Conservation (phyloP, 805 yeast species). For the Kuraishia ogatae region DNA sequence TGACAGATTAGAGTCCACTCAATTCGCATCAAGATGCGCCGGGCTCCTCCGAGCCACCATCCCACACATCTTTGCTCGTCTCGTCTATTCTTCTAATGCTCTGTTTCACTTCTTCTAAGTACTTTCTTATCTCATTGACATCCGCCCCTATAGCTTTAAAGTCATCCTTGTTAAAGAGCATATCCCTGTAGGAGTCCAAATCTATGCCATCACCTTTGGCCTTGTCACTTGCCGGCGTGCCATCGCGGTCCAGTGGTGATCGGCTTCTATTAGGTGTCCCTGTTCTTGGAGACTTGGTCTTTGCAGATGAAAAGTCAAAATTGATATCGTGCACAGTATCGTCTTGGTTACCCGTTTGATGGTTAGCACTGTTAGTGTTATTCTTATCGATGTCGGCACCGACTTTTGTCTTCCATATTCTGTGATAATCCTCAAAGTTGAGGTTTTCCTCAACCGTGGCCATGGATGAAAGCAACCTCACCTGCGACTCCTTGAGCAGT, state of each 20-base stretch:
- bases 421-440: conserved; percentile 18
- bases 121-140: conserved; percentile 37
- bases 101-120: conserved; percentile 44
- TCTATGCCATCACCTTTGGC: conserved; percentile 3
- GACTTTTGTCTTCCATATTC: conserved; percentile 17
- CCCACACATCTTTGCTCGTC: conserved; percentile 34
- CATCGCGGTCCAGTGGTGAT: not conserved
- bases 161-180: conserved; percentile 38
- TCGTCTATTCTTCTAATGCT: conserved; percentile 39
- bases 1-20: too few species aligned
- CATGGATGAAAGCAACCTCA: conserved; percentile 32
- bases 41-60: conserved; percentile 6
- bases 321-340: not conserved
- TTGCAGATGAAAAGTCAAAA: not conserved
- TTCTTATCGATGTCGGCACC: not conserved
- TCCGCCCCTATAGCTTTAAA: conserved; percentile 42
- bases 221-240: not conserved
- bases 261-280: not conserved
- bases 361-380: not conserved
- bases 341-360: not conserved
- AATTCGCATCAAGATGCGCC: too few species aligned
- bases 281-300: not conserved
- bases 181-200: conserved; percentile 9
- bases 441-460: conserved; percentile 18
- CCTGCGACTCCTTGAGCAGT: conserved; percentile 50